These are phyloP conservation scores for Termitomyces sp. DNA, from an alignment of 768 basidiomycete genomes.

Conservation along the genomic window DNA sequence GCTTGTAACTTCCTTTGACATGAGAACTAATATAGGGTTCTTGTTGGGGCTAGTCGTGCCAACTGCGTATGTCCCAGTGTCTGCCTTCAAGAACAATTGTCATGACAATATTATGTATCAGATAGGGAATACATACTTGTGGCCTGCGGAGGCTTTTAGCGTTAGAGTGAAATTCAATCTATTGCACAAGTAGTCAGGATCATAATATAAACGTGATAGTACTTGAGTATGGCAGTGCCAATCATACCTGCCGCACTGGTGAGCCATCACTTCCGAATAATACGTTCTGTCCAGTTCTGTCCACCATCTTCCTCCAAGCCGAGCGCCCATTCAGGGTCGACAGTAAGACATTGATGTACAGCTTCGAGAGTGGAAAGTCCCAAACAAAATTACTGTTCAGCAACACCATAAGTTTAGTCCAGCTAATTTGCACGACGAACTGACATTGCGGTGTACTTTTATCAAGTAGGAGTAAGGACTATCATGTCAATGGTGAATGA, in stretches of 20 bases:
- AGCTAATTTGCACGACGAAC: background rate
- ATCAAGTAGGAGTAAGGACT: too few relatives aligned
- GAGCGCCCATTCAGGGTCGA: slow-evolving; percentile 18
- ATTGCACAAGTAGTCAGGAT: background rate
- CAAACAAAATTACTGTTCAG: slow-evolving; percentile 21
- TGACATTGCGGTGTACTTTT: slow-evolving; percentile 19
- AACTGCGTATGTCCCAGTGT: slow-evolving; percentile 2
- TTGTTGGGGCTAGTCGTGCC: background rate
- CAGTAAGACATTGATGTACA: slow-evolving; percentile 20
- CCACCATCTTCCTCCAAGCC: slow-evolving; percentile 10
- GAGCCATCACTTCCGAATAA: slow-evolving; percentile 9
- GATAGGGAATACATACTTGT: background rate
- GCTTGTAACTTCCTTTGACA: background rate
- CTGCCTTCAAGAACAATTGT: background rate
- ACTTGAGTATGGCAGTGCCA: too few relatives aligned
- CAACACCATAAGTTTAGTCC: background rate
- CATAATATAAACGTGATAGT: too few relatives aligned
- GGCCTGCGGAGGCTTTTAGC: background rate
- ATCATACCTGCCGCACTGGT: slow-evolving; percentile 3
- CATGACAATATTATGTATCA: too few relatives aligned
- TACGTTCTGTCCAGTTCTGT: slow-evolving; percentile 11
- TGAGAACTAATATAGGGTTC: background rate
- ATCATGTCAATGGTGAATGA: background rate
- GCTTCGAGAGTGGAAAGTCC: slow-evolving; percentile 22
- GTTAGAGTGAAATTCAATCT: background rate